Evolutionary conservation across 148 eudicot species (phyloP).

Genomic region (Chenopodium album): DNA sequence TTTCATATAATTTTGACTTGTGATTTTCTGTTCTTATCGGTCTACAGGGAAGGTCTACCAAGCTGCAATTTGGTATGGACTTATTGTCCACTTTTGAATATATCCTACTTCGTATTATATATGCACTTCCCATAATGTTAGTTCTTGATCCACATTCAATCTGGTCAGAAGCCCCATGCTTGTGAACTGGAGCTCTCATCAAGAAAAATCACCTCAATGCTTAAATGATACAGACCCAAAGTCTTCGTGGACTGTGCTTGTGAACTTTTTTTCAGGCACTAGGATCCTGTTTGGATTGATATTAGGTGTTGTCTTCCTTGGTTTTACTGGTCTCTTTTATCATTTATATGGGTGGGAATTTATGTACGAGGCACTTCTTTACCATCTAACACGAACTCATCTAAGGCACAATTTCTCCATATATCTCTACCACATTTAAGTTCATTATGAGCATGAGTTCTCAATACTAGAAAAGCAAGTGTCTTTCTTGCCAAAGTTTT

Average conservation of each 20-base stretch:
- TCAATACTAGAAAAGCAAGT: constrained; percentile 73
- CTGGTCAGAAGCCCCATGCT: constrained; percentile 66
- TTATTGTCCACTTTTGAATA: constrained; percentile 88
- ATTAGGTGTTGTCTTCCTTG: constrained; percentile 70
- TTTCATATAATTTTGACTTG: no score
- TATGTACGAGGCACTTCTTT: constrained; percentile 84
- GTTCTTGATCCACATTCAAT: constrained; percentile 67
- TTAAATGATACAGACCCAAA: constrained; percentile 24
- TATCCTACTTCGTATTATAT: constrained; percentile 66
- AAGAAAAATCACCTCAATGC: constrained; percentile 26
- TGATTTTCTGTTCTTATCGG: not conserved
- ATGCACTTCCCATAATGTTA: constrained; percentile 76
- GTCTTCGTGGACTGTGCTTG: constrained; percentile 33
- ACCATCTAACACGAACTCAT: constrained; percentile 91
- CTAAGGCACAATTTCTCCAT: constrained; percentile 96
- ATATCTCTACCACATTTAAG: constrained; percentile 94
- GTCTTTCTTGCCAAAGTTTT: constrained; percentile 86
- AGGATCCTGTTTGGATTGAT: constrained; percentile 68
- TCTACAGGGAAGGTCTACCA: constrained; percentile 53
- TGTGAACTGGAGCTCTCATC: constrained; percentile 52
- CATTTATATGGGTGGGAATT: constrained; percentile 87
- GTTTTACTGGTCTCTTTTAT: constrained; percentile 66
- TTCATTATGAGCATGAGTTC: constrained; percentile 62
- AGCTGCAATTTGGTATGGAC: constrained; percentile 96
- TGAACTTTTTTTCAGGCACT: constrained; percentile 51